phyloP scores from a whole-genome alignment of 2,329 filamentous ascomycete species.

The Pseudodiploospora longispora region DNA sequence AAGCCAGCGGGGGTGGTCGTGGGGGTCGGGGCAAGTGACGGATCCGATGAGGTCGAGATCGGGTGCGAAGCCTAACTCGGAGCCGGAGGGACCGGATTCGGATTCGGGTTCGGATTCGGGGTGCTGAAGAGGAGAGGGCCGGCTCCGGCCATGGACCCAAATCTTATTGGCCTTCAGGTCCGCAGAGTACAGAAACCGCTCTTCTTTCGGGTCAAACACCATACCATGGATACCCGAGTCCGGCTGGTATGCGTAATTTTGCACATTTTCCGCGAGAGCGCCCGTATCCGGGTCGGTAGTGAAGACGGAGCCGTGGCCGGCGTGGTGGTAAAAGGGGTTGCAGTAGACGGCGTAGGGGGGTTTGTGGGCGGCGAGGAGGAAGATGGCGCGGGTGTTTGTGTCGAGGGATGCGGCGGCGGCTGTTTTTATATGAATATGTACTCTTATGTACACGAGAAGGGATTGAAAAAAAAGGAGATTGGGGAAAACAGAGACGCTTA shows the following conservation, averaged over 20 bases:
- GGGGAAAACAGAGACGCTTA: conserved; percentile 32
- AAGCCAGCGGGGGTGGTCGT: conserved; percentile 82
- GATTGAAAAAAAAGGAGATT: not conserved
- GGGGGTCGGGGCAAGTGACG: conserved; percentile 59
- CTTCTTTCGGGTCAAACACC: conserved; percentile 62
- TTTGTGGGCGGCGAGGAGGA: conserved; percentile 70
- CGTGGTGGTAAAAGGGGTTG: conserved; percentile 84
- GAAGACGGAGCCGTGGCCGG: conserved; percentile 74
- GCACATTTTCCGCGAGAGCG: conserved; percentile 54
- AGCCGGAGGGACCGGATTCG: not conserved
- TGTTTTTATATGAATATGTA: conserved; percentile 22
- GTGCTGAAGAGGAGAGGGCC: conserved; percentile 2
- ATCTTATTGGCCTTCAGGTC: conserved; percentile 72
- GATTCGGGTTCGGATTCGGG: conserved; percentile 13
- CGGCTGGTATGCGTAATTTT: conserved; percentile 65
- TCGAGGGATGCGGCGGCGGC: conserved; percentile 59
- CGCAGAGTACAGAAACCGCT: conserved; percentile 70
- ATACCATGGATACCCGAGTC: conserved; percentile 72
- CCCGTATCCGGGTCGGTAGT: conserved; percentile 46
- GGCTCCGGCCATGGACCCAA: conserved; percentile 73
- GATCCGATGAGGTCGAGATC: conserved; percentile 62
- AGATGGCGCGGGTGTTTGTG: conserved; percentile 83
- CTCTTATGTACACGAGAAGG: no score
- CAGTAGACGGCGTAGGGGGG: conserved; percentile 78
- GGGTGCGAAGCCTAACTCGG: conserved; percentile 25